Evolutionary conservation across 2,329 filamentous ascomycete genomes (phyloP).

Genomic region (Trichoderma sp.): DNA sequence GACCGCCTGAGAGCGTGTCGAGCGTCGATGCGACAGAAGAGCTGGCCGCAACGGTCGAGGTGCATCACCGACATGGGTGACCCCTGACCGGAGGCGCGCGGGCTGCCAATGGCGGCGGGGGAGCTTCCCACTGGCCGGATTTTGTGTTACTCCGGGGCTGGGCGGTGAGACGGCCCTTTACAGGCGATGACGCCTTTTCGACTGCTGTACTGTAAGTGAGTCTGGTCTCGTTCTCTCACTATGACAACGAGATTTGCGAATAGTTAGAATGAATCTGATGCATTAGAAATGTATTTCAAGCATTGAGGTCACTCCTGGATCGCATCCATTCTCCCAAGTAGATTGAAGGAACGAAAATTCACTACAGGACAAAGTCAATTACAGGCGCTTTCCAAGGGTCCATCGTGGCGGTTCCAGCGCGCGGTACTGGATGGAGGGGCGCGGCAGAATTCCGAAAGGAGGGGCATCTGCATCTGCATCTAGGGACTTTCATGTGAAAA

Average conservation of each 20-base stretch:
- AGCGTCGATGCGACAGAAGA: constrained; percentile 19
- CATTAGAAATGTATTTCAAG: too few relatives aligned
- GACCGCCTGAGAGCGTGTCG: constrained; percentile 29
- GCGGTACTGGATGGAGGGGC: constrained; percentile 33
- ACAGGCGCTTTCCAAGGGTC: constrained; percentile 1
- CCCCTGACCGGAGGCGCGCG: constrained; percentile 10
- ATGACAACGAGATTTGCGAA: too few relatives aligned
- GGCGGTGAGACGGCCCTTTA: constrained; percentile 10
- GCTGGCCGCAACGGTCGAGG: constrained; percentile 25
- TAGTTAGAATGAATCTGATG: too few relatives aligned
- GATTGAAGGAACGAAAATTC: too few relatives aligned
- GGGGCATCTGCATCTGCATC: constrained; percentile 16
- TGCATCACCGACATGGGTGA: constrained; percentile 22
- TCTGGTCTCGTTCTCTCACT: background rate
- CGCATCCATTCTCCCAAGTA: too few relatives aligned
- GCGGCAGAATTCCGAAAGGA: constrained; percentile 40
- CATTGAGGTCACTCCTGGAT: too few relatives aligned
- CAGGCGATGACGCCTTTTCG: background rate
- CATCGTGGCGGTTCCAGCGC: constrained; percentile 11
- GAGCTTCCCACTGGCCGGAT: constrained; percentile 30
- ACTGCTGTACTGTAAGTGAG: background rate
- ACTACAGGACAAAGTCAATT: too few relatives aligned
- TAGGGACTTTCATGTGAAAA: constrained; percentile 16
- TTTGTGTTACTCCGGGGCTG: constrained; percentile 36
- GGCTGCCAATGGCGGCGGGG: constrained; percentile 15